phyloP scores from a whole-genome alignment of 192 early-diverging fungal genomes.

The Coemansia sp. region DNA sequence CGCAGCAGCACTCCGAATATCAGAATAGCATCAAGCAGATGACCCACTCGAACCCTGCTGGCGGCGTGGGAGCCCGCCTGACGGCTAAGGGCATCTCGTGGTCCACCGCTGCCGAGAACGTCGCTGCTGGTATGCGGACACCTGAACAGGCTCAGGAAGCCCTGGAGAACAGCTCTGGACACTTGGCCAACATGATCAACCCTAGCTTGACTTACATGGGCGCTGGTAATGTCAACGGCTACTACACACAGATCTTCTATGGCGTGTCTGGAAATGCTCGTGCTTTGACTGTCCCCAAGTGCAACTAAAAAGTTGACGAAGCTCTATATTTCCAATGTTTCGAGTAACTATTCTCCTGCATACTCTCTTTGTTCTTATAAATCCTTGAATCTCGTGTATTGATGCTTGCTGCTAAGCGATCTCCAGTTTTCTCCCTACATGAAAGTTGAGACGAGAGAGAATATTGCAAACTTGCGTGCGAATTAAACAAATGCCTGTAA shows the following conservation, averaged over 20 bases:
- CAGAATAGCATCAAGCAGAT: conserved; percentile 45
- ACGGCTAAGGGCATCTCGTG: conserved; percentile 24
- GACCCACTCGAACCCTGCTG: conserved; percentile 52
- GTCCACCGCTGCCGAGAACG: conserved; percentile 53
- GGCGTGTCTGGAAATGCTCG: conserved; percentile 18
- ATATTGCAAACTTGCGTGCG: not conserved
- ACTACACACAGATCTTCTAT: conserved; percentile 59
- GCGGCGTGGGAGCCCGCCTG: conserved; percentile 44
- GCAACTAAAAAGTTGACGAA: conserved; percentile 25
- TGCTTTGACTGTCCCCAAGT: conserved; percentile 37
- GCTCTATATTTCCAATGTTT: not conserved
- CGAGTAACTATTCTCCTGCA: not conserved
- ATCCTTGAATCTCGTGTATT: too few species aligned
- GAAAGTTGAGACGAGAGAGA: not conserved
- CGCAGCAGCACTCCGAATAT: conserved; percentile 54
- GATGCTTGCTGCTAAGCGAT: too few species aligned
- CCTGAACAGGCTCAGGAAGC: conserved; percentile 41
- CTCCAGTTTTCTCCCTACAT: not conserved
- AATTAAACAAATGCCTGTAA: not conserved
- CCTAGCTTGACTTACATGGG: conserved; percentile 52
- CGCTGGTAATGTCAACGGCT: conserved; percentile 38
- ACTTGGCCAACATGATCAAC: conserved; percentile 57
- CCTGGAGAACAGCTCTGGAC: conserved; percentile 54
- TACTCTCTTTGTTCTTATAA: not conserved
- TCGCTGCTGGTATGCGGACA: conserved; percentile 48